Conservation (phyloP, 2,329 filamentous ascomycete genomes). For the Ophidiomyces ophidiicola region DNA sequence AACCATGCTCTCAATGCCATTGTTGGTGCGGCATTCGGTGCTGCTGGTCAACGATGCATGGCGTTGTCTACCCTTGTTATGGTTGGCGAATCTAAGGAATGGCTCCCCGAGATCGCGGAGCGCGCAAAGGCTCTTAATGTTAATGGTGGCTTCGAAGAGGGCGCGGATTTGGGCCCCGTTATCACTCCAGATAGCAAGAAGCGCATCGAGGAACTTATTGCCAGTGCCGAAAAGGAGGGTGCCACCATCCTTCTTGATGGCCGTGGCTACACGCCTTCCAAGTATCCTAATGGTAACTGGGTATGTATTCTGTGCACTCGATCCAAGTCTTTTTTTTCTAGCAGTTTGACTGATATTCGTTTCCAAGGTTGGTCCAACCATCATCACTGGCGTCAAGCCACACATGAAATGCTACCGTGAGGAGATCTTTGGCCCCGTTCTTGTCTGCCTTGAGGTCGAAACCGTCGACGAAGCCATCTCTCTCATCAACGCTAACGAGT, state of each 20-base stretch:
- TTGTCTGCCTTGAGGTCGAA: slow-evolving; percentile 49
- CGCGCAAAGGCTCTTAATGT: slow-evolving; percentile 48
- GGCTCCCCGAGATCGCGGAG: slow-evolving; percentile 51
- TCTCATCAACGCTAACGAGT: slow-evolving; percentile 54
- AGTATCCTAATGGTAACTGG: slow-evolving; percentile 56
- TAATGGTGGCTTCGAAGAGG: slow-evolving; percentile 49
- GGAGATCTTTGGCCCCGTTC: slow-evolving; percentile 56
- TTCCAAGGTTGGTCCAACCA: slow-evolving; percentile 47
- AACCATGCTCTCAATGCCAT: slow-evolving; percentile 56
- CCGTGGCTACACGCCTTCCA: slow-evolving; percentile 47
- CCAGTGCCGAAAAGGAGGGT: slow-evolving; percentile 50
- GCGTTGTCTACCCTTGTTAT: slow-evolving; percentile 53
- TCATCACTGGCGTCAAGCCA: slow-evolving; percentile 53
- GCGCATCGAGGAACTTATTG: slow-evolving; percentile 50
- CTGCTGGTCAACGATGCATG: slow-evolving; percentile 59
- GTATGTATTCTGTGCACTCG: slow-evolving; percentile 37
- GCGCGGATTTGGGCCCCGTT: slow-evolving; percentile 50
- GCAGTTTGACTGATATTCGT: not conserved
- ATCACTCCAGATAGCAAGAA: slow-evolving; percentile 52
- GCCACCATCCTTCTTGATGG: slow-evolving; percentile 53
- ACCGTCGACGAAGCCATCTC: slow-evolving; percentile 52
- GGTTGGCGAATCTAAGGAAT: slow-evolving; percentile 53
- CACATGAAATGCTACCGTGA: slow-evolving; percentile 56
- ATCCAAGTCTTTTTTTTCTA: not conserved
- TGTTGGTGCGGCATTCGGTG: slow-evolving; percentile 55